Percentiles rank a stretch among this genome's conserved stretches.
These are phyloP conservation scores for Claviceps humidiphila DNA, from an alignment of 2,329 filamentous ascomycete genomes.

Conservation along the genomic window DNA sequence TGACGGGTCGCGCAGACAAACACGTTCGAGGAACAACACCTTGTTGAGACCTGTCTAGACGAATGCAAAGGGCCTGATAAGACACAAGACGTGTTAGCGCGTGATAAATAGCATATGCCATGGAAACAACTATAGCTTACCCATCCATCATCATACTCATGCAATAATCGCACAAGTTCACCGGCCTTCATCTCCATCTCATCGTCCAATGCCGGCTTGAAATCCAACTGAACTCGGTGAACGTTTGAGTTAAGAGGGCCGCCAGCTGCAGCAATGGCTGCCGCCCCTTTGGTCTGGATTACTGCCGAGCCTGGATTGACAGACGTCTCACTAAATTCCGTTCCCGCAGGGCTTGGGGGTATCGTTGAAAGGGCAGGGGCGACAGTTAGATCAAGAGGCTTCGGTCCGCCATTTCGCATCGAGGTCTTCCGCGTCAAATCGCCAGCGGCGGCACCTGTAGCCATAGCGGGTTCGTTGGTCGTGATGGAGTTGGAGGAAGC, in stretches of 20 bases:
- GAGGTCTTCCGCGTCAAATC: slow-evolving; percentile 40
- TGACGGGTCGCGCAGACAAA: slow-evolving; percentile 81
- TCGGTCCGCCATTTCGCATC: slow-evolving; percentile 38
- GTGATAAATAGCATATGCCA: slow-evolving; percentile 9
- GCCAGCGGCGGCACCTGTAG: slow-evolving; percentile 16
- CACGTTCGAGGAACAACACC: slow-evolving; percentile 91
- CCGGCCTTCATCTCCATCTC: slow-evolving; percentile 73
- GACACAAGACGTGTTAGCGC: not conserved
- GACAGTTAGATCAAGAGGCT: slow-evolving; percentile 41
- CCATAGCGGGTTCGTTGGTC: slow-evolving; percentile 25
- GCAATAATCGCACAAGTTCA: slow-evolving; percentile 74
- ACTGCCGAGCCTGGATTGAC: slow-evolving; percentile 32
- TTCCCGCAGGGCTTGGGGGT: slow-evolving; percentile 47
- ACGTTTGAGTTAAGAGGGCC: slow-evolving; percentile 52
- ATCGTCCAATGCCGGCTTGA: slow-evolving; percentile 82
- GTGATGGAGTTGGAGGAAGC: slow-evolving; percentile 17
- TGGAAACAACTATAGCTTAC: slow-evolving; percentile 38
- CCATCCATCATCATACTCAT: slow-evolving; percentile 98
- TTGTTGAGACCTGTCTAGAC: slow-evolving; percentile 79
- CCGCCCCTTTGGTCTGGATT: slow-evolving; percentile 28
- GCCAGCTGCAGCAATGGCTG: slow-evolving; percentile 48
- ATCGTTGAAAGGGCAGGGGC: slow-evolving; percentile 20
- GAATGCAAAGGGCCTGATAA: slow-evolving; percentile 64
- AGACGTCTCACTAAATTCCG: slow-evolving; percentile 48
- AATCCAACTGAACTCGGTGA: slow-evolving; percentile 88